phyloP scores from a whole-genome alignment of 1,139 yeast species.

The Yamadazyma pseudoaaseri region DNA sequence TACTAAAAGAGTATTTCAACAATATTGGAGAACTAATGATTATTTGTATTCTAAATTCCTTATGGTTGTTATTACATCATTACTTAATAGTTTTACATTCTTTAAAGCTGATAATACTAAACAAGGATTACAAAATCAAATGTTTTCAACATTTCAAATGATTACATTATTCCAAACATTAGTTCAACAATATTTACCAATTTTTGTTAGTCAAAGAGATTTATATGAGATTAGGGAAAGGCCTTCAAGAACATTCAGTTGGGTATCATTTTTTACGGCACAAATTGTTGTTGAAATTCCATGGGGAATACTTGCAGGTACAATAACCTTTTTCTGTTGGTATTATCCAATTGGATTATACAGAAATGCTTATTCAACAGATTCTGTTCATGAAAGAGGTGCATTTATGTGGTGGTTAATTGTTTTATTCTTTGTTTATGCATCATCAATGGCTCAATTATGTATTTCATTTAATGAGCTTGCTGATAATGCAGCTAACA shows the following conservation, averaged over 20 bases:
- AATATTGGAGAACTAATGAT: constrained; percentile 74
- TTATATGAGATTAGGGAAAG: constrained; percentile 37
- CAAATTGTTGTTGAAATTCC: constrained; percentile 76
- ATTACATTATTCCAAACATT: constrained; percentile 45
- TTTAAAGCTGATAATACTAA: constrained; percentile 27
- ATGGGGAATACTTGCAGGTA: constrained; percentile 66
- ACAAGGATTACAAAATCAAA: constrained; percentile 48
- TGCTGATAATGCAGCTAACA: constrained; percentile 40
- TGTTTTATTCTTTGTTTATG: constrained; percentile 35
- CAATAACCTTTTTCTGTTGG: constrained; percentile 69
- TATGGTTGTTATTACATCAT: constrained; percentile 47
- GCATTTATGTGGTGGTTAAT: constrained; percentile 42
- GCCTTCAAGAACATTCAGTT: constrained; percentile 30
- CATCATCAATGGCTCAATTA: constrained; percentile 39
- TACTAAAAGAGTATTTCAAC: constrained; percentile 54
- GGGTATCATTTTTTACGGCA: constrained; percentile 44
- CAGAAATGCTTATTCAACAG: constrained; percentile 44
- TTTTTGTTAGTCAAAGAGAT: constrained; percentile 32
- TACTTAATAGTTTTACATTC: constrained; percentile 76
- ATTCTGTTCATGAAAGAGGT: constrained; percentile 33
- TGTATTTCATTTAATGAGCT: constrained; percentile 38
- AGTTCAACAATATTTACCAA: constrained; percentile 50
- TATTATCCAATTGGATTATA: constrained; percentile 80
- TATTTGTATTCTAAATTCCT: constrained; percentile 67
- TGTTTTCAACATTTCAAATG: constrained; percentile 58